A percentile compares a stretch with the other conserved stretches of the same genome.
These are phyloP conservation scores for Macrophomina pseudophaseolina DNA, from an alignment of 2,329 filamentous ascomycete genomes.

Conservation along the genomic window DNA sequence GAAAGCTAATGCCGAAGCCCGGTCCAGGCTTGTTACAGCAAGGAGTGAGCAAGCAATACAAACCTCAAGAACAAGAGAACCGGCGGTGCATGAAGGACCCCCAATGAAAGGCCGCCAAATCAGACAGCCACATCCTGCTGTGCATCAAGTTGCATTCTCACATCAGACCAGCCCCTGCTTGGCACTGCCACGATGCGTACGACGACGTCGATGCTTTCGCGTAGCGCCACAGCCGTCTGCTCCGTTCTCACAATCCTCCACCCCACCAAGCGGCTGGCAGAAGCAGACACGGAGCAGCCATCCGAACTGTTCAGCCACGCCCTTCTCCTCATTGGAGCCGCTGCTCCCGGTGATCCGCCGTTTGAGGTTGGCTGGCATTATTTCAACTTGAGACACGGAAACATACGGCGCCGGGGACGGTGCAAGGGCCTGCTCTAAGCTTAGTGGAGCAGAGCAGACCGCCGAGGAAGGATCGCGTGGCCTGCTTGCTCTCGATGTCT, in stretches of 20 bases:
- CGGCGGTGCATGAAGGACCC: no score
- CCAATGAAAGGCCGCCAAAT: background rate
- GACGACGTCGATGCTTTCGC: background rate
- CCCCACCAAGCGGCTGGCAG: conserved; percentile 45
- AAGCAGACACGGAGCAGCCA: conserved; percentile 41
- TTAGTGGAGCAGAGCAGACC: background rate
- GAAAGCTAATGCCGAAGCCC: background rate
- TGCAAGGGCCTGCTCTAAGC: conserved; percentile 1
- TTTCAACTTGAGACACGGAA: background rate
- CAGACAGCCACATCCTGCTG: background rate
- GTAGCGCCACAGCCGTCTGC: conserved; percentile 34
- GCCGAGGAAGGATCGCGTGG: background rate
- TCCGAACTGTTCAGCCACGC: conserved; percentile 28
- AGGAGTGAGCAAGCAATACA: background rate
- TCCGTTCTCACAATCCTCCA: conserved; percentile 51
- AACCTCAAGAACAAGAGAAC: background rate
- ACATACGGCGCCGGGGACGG: background rate
- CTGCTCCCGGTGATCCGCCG: background rate
- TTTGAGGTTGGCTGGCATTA: background rate
- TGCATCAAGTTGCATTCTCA: background rate
- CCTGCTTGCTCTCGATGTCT: background rate
- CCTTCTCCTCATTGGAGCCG: background rate
- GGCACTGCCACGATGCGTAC: background rate
- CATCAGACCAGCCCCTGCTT: background rate
- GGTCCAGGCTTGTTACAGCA: no score